Conservation (phyloP, 164 flowering plant genomes). For the Nelumbo lutea region DNA sequence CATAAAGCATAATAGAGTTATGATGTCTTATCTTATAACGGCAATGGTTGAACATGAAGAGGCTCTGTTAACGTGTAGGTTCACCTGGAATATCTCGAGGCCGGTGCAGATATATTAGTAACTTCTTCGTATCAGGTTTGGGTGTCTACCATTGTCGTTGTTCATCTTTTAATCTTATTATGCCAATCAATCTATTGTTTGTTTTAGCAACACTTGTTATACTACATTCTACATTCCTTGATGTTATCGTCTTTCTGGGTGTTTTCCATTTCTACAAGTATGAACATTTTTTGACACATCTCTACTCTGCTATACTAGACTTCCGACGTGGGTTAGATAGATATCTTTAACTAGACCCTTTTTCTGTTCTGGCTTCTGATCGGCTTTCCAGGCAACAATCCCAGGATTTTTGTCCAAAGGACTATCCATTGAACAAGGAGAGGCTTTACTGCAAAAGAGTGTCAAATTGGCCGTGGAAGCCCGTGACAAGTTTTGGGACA, state of each 20-base stretch:
- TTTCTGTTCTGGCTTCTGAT: background rate
- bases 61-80: slow-evolving; percentile 33
- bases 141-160: background rate
- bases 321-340: no score
- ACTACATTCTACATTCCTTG: no score
- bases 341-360: no score
- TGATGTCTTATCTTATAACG: no score
- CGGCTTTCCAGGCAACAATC: slow-evolving; percentile 57
- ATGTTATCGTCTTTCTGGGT: background rate
- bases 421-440: slow-evolving; percentile 58
- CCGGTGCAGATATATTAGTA: slow-evolving; percentile 75
- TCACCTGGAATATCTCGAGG: slow-evolving; percentile 74
- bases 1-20: no score
- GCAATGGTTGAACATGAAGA: background rate
- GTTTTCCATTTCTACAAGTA: background rate
- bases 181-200: no score
- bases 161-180: background rate
- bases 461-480: slow-evolving; percentile 73
- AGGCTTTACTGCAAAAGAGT: slow-evolving; percentile 51
- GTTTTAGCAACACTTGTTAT: no score
- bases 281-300: background rate
- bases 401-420: slow-evolving; percentile 82
- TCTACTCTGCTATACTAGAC: no score
- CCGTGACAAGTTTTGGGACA: slow-evolving; percentile 73
- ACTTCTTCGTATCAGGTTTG: slow-evolving; percentile 80